Conservation (phyloP, 2,329 filamentous ascomycete species). For the Coniella vitis region DNA sequence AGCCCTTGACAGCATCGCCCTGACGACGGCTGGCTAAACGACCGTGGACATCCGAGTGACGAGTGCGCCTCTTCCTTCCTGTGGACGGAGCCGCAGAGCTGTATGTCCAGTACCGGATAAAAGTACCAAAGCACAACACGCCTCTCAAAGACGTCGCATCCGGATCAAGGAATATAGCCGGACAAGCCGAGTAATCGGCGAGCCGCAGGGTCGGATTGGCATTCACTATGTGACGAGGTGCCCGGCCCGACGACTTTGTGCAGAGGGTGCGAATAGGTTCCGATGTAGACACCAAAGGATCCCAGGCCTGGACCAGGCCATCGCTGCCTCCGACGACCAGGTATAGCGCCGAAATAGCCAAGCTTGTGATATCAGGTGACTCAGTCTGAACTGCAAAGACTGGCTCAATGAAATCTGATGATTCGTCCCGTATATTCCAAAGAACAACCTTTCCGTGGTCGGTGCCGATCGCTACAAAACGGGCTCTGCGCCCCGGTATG, state of each 20-base stretch:
- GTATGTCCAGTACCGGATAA: slow-evolving; percentile 89
- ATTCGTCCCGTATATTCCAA: slow-evolving; percentile 73
- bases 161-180: slow-evolving; percentile 79
- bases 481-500: slow-evolving; percentile 77
- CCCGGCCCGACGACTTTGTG: slow-evolving; percentile 72
- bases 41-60: slow-evolving; percentile 57
- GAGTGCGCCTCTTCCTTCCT: slow-evolving; percentile 70
- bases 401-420: slow-evolving; percentile 56
- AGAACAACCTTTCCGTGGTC: slow-evolving; percentile 67
- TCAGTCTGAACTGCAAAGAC: slow-evolving; percentile 83
- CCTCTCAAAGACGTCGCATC: slow-evolving; percentile 81
- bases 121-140: slow-evolving; percentile 78
- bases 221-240: slow-evolving; percentile 62
- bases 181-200: slow-evolving; percentile 72
- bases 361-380: slow-evolving; percentile 75
- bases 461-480: slow-evolving; percentile 77
- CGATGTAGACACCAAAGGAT: slow-evolving; percentile 75
- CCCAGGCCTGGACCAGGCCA: slow-evolving; percentile 93
- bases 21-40: slow-evolving; percentile 44
- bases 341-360: slow-evolving; percentile 80
- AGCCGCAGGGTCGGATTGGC: slow-evolving; percentile 53
- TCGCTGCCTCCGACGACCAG: slow-evolving; percentile 91
- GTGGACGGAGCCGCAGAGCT: slow-evolving; percentile 73
- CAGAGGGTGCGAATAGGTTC: slow-evolving; percentile 82
- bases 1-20: slow-evolving; percentile 66